Evolutionary conservation across 352 stramenopile genomes (phyloP), one percentile per base, ranked within the genome.

Genomic region (Phytophthora sojae): DNA sequence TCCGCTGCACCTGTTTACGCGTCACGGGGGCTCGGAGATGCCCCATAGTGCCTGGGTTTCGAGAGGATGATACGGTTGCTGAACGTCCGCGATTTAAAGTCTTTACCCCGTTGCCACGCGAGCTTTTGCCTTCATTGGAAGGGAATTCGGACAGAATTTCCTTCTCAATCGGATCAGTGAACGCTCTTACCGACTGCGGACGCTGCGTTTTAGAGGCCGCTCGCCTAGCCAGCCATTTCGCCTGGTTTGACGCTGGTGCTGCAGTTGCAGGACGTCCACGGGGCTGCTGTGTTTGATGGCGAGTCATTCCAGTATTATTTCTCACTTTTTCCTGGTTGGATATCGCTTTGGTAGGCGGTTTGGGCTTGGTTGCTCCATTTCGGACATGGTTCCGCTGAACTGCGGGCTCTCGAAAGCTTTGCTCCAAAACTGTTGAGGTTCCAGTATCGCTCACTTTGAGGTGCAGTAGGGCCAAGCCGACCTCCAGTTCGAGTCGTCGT

Each of bases 401-500:
- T 52, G 3, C 4, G 3, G 0, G 45, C 7, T 26, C 8, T 12
- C 19, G 8, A 25, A 7, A 52, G 1, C 7, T 26, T 17, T 7
- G 45, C 0, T 29, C n/a, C 19, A 52, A 7, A 15, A 1, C 37
- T 14, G 37, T n/a, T 8, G 15, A 8, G 21, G 42, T 11, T 9
- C 47, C 55, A 14, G 6, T 50, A n/a, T 17, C 47, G 8, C 8
- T 49, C 49, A 45, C 1, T 26, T 54, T 64, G 3, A 66, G 45
- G 12, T 44, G 44, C 6, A 80, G 29, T 26, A 77, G 39, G 14
- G 55, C 55, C 25, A 82, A 47, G 3, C 82, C 83, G 23, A 86
- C 69, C 0, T 81, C 73, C 3, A 93, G 61, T 67, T 93, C 83
- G 4, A 92, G 50, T 44, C 71, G 57, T 3, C 86, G 64, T 4